Percentiles rank a stretch among this genome's conserved stretches.
These are phyloP conservation scores for Suillus cothurnatus DNA, from an alignment of 768 basidiomycete genomes.

Conservation along the genomic window DNA sequence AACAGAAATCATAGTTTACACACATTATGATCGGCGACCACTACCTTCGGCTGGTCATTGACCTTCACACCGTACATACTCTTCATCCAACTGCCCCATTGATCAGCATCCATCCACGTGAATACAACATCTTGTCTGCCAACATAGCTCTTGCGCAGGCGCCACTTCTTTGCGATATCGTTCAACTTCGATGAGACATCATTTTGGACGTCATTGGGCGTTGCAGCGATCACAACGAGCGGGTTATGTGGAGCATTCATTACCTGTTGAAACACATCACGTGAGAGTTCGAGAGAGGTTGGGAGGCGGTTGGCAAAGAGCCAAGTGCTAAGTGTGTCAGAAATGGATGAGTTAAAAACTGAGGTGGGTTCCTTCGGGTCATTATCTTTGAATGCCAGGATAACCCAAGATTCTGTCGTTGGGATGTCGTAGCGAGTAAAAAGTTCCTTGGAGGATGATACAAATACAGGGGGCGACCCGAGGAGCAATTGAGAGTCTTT, in stretches of 20 bases:
- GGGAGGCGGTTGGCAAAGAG: constrained; percentile 73
- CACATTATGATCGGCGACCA: constrained; percentile 85
- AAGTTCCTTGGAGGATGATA: constrained; percentile 37
- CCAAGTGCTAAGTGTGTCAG: constrained; percentile 47
- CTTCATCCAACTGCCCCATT: constrained; percentile 90
- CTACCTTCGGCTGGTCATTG: constrained; percentile 39
- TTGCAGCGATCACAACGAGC: constrained; percentile 76
- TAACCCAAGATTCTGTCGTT: constrained; percentile 49
- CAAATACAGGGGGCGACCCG: constrained; percentile 51
- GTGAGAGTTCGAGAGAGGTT: constrained; percentile 69
- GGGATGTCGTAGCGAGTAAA: constrained; percentile 40
- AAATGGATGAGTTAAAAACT: constrained; percentile 32
- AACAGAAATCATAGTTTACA: constrained; percentile 21
- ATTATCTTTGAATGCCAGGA: constrained; percentile 70
- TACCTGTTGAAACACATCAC: constrained; percentile 78
- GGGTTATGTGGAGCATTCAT: constrained; percentile 81
- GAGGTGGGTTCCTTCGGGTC: constrained; percentile 49
- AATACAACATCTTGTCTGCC: constrained; percentile 69
- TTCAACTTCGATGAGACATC: constrained; percentile 49
- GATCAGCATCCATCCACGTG: constrained; percentile 84
- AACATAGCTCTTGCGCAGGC: constrained; percentile 34
- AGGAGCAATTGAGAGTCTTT: constrained; percentile 55
- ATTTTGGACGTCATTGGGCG: constrained; percentile 37
- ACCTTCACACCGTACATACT: constrained; percentile 79
- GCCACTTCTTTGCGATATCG: constrained; percentile 65